Conservation (phyloP, 805 yeast genomes). For the Wickerhamomyces queroliae region DNA sequence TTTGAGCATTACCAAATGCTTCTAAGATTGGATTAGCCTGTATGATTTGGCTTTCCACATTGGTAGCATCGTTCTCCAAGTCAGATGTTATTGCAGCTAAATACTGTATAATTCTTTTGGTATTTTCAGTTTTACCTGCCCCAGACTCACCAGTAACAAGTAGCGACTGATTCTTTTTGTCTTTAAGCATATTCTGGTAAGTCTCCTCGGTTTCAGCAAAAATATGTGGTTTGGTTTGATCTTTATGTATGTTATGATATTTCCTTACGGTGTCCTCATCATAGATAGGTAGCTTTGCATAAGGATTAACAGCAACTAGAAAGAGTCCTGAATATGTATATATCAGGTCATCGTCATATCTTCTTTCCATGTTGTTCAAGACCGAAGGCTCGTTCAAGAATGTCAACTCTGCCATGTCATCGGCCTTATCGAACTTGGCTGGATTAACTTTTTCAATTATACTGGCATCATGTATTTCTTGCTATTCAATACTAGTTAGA, state of each 20-base stretch:
- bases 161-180: slow-evolving; percentile 77
- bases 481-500: slow-evolving; percentile 9
- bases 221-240: slow-evolving; percentile 73
- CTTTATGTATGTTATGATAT: slow-evolving; percentile 44
- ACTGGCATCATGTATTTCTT: slow-evolving; percentile 34
- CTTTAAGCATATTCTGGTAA: slow-evolving; percentile 63
- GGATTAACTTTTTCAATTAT: slow-evolving; percentile 75
- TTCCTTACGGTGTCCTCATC: slow-evolving; percentile 47
- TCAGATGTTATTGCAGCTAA: slow-evolving; percentile 66
- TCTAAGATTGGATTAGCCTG: slow-evolving; percentile 95
- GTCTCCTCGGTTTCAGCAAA: slow-evolving; percentile 88
- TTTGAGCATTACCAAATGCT: slow-evolving; percentile 95
- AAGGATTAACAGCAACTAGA: slow-evolving; percentile 93
- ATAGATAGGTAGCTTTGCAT: slow-evolving; percentile 68
- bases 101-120: slow-evolving; percentile 91
- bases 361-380: slow-evolving; percentile 69
- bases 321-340: slow-evolving; percentile 95
- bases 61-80: slow-evolving; percentile 10
- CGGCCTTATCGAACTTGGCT: slow-evolving; percentile 79
- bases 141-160: slow-evolving; percentile 99
- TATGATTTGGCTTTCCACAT: slow-evolving; percentile 76
- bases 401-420: slow-evolving; percentile 94
- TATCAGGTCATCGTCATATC: slow-evolving; percentile 75
- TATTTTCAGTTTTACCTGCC: slow-evolving; percentile 97
- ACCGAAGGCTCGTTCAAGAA: slow-evolving; percentile 94